phyloP scores from a whole-genome alignment of 2,329 filamentous ascomycete species.

The Lasiodiplodia sp. region DNA sequence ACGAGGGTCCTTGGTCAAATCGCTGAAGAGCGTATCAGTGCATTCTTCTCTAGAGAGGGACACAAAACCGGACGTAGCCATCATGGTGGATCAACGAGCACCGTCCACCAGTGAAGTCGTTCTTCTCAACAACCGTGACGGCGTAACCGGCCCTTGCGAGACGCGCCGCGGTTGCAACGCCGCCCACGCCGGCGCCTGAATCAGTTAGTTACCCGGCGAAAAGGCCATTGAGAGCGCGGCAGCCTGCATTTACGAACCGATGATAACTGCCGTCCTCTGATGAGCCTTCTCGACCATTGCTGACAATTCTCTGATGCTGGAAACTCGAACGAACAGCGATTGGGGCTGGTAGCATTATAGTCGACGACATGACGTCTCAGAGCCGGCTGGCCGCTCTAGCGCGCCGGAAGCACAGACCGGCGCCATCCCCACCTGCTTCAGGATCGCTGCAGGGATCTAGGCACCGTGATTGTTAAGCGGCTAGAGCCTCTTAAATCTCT shows the following conservation, averaged over 20 bases:
- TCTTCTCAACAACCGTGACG: conserved; percentile 83
- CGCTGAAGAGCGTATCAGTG: conserved; percentile 48
- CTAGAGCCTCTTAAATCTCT: neutral
- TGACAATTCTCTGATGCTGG: neutral
- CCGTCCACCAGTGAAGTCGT: conserved; percentile 73
- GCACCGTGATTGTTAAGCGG: neutral
- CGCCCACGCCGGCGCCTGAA: conserved; percentile 72
- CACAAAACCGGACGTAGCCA: conserved; percentile 58
- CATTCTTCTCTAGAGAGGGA: neutral
- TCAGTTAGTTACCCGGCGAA: conserved; percentile 7
- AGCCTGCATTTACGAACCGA: conserved; percentile 51
- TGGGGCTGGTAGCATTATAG: neutral
- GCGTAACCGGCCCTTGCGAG: conserved; percentile 73
- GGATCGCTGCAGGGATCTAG: conserved; percentile 20
- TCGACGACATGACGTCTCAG: conserved; percentile 20
- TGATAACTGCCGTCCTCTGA: conserved; percentile 59
- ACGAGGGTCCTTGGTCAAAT: conserved; percentile 79
- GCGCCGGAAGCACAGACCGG: conserved; percentile 9
- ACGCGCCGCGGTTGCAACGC: conserved; percentile 74
- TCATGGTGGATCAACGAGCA: conserved; percentile 70
- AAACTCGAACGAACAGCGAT: neutral
- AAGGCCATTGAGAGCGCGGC: conserved; percentile 1
- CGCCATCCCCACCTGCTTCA: neutral
- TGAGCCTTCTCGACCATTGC: conserved; percentile 27
- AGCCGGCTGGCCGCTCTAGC: conserved; percentile 4